These are phyloP conservation scores for Sugiyamaella boreocaroliniensis DNA, from an alignment of 805 yeast genomes.

Conservation along the genomic window DNA sequence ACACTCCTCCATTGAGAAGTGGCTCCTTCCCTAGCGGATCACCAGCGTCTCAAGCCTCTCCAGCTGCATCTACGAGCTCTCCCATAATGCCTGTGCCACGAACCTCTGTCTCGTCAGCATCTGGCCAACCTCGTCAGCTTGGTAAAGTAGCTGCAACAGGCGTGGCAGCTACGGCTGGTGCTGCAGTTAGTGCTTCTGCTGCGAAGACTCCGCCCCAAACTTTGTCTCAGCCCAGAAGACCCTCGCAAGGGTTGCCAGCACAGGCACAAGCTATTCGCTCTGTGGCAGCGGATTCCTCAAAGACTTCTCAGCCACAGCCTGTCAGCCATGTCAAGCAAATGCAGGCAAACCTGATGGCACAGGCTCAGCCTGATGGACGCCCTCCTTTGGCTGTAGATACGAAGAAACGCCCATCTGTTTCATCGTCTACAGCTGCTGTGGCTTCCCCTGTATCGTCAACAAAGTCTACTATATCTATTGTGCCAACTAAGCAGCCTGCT, in stretches of 20 bases:
- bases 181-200: not conserved
- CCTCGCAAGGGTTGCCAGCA: not conserved
- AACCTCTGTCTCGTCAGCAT: not conserved
- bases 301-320: not conserved
- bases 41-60: not conserved
- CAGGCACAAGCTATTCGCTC: not conserved
- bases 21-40: not conserved
- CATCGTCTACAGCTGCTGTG: not conserved
- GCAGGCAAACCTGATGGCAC: not conserved
- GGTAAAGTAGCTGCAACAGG: not conserved
- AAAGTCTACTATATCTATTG: not conserved
- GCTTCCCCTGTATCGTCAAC: not conserved
- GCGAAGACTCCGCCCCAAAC: not conserved
- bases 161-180: not conserved
- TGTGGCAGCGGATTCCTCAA: not conserved
- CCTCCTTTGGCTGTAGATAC: not conserved
- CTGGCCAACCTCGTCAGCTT: not conserved
- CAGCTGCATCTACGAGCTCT: constrained; percentile 4
- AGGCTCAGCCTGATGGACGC: not conserved
- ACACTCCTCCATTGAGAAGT: not conserved
- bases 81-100: not conserved
- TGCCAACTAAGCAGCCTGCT: not conserved
- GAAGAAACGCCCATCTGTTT: not conserved
- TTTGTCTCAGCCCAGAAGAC: not conserved
- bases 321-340: not conserved